A percentile compares a stretch with the other conserved stretches of the same genome.
phyloP scores from a whole-genome alignment of 306 rosid species.

The Acacia confusa region DNA sequence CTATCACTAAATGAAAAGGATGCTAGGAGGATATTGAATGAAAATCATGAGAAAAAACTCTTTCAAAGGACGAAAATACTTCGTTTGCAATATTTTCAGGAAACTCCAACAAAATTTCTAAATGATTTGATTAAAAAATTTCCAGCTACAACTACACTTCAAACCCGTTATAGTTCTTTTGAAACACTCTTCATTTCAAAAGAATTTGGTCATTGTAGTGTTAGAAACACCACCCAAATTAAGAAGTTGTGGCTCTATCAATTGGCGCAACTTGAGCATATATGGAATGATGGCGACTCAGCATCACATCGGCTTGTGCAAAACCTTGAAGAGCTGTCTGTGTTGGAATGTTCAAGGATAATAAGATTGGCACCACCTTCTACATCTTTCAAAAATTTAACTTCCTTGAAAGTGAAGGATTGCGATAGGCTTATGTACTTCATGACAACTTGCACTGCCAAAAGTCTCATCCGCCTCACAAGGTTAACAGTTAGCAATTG shows the following conservation, averaged over 20 bases:
- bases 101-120: neutral
- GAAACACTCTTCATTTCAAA: neutral
- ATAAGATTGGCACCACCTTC: neutral
- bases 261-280: neutral
- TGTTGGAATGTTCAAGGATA: neutral
- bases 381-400: neutral
- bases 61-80: neutral
- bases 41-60: neutral
- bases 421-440: neutral
- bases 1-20: neutral
- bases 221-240: neutral
- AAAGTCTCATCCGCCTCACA: neutral
- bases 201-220: neutral
- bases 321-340: fast-evolving
- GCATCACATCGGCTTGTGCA: neutral
- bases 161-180: neutral
- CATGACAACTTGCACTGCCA: neutral
- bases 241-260: neutral
- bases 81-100: neutral
- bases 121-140: neutral
- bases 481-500: neutral
- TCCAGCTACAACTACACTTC: neutral
- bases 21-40: neutral
- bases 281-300: neutral
- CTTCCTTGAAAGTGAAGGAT: neutral